phyloP scores from a whole-genome alignment of 805 yeast genomes.

The Saccharomycopsis fibuligera region DNA sequence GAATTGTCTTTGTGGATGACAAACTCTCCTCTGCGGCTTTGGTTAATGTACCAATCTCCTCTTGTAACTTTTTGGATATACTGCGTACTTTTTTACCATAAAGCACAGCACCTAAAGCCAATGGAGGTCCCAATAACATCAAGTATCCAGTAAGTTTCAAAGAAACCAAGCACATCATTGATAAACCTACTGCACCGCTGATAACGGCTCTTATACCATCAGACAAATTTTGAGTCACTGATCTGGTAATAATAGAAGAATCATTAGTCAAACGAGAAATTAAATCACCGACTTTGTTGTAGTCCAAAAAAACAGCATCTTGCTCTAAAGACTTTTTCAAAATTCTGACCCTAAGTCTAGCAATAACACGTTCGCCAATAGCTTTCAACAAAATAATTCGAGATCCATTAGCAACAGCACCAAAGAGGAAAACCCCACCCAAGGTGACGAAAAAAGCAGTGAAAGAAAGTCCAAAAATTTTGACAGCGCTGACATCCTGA shows the following conservation, averaged over 20 bases:
- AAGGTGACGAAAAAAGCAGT: constrained; percentile 58
- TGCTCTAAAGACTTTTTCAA: constrained; percentile 73
- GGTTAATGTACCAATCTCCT: constrained; percentile 77
- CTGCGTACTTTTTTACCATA: constrained; percentile 77
- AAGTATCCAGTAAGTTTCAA: constrained; percentile 77
- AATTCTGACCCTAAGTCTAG: constrained; percentile 71
- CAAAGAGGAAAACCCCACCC: constrained; percentile 58
- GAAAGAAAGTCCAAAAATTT: constrained; percentile 55
- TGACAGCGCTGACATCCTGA: constrained; percentile 28
- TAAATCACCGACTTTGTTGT: constrained; percentile 85
- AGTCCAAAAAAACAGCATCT: constrained; percentile 85
- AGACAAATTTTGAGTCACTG: constrained; percentile 81
- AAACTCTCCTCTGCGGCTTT: constrained; percentile 90
- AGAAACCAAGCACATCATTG: constrained; percentile 88
- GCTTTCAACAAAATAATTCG: constrained; percentile 68
- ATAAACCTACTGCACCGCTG: constrained; percentile 78
- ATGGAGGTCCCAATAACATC: constrained; percentile 76
- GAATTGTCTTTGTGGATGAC: constrained; percentile 79
- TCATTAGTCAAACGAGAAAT: constrained; percentile 85
- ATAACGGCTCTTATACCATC: constrained; percentile 86
- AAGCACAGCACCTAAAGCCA: constrained; percentile 68
- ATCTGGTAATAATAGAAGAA: constrained; percentile 78
- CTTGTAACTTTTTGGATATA: constrained; percentile 72
- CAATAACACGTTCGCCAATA: constrained; percentile 84
- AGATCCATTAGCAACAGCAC: constrained; percentile 75